A percentile compares a stretch with the other conserved stretches of the same genome.
phyloP scores from a whole-genome alignment of 768 basidiomycete species.

The Ephemerocybe angulata region DNA sequence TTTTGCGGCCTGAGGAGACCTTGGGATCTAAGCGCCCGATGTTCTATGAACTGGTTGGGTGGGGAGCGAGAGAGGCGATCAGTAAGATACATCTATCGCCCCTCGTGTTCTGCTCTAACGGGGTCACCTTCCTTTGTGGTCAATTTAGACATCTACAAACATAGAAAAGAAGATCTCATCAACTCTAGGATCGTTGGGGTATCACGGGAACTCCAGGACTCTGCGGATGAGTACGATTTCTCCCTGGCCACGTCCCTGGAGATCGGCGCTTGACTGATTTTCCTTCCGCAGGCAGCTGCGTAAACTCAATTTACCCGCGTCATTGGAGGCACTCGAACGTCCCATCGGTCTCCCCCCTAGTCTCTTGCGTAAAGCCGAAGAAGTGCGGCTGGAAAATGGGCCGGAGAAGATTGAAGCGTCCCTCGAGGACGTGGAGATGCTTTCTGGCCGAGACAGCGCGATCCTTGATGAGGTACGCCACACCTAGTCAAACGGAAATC shows the following conservation, averaged over 20 bases:
- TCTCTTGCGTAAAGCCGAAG: conserved; percentile 78
- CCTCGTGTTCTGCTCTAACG: neutral
- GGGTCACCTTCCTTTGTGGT: neutral
- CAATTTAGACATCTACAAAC: conserved; percentile 74
- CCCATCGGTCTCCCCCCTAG: conserved; percentile 88
- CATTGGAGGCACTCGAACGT: conserved; percentile 83
- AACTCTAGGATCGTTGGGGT: conserved; percentile 60
- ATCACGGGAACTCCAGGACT: conserved; percentile 60
- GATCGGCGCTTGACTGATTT: neutral
- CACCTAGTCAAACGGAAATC: neutral
- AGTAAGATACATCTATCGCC: conserved; percentile 46
- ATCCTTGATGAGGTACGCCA: conserved; percentile 78
- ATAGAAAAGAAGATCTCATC: conserved; percentile 70
- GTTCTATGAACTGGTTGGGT: conserved; percentile 73
- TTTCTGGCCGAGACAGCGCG: conserved; percentile 57
- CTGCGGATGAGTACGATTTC: conserved; percentile 52
- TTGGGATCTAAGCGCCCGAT: conserved; percentile 55
- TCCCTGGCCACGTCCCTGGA: neutral
- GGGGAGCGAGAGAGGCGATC: conserved; percentile 87
- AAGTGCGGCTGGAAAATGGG: conserved; percentile 78
- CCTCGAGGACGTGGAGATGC: conserved; percentile 66
- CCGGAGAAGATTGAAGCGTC: conserved; percentile 65
- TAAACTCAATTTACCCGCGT: conserved; percentile 74
- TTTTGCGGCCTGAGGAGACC: conserved; percentile 55
- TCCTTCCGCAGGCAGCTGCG: conserved; percentile 51